Evolutionary conservation across 495 filamentous ascomycete species (phyloP).

Genomic region (Podospora comata): DNA sequence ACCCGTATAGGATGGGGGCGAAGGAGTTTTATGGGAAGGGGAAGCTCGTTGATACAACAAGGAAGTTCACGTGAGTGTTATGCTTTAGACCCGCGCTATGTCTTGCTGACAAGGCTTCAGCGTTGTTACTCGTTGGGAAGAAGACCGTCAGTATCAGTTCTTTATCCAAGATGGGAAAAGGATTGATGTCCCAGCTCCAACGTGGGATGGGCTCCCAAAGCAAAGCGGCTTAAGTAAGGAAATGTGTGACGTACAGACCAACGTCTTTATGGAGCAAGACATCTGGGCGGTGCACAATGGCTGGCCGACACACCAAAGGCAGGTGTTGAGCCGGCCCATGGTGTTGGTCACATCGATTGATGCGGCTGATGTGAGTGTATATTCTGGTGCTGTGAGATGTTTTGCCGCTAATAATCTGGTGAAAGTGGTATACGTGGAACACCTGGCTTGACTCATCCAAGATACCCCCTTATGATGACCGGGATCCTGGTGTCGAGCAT

Average conservation of each 20-base stretch:
- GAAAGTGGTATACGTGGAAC: neutral
- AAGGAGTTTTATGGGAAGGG: conserved; percentile 59
- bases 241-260: conserved; percentile 14
- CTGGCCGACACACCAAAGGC: conserved; percentile 48
- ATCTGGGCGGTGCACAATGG: conserved; percentile 57
- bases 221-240: conserved; percentile 37
- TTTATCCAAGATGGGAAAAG: conserved; percentile 64
- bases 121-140: conserved; percentile 63
- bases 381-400: conserved; percentile 51
- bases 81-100: neutral
- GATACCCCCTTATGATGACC: neutral
- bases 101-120: conserved; percentile 1
- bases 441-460: neutral
- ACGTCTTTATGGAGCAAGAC: conserved; percentile 48
- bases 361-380: conserved; percentile 55
- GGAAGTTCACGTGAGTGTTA: conserved; percentile 52
- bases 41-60: conserved; percentile 57
- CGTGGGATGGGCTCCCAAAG: conserved; percentile 37
- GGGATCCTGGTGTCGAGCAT: neutral
- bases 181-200: conserved; percentile 52
- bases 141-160: conserved; percentile 53
- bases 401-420: neutral
- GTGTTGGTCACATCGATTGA: conserved; percentile 64
- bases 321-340: conserved; percentile 54
- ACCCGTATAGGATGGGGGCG: conserved; percentile 63